These are phyloP conservation scores for Clitocybe nebularis DNA, from an alignment of 1,284 basidiomycete species.

Conservation along the genomic window DNA sequence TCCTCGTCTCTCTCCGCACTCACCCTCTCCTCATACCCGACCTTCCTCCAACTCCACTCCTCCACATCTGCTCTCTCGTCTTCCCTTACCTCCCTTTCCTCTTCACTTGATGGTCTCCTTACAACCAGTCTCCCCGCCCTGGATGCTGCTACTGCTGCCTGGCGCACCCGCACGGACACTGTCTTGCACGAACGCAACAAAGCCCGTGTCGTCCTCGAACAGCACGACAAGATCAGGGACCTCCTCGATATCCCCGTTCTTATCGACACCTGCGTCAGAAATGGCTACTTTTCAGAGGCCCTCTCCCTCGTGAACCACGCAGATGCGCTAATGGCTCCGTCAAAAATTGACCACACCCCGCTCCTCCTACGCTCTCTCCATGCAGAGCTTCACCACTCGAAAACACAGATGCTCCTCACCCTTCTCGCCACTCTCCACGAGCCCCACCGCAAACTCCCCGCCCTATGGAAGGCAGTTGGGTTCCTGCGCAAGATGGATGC, in stretches of 20 bases:
- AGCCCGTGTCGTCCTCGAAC: constrained; percentile 79
- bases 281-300: constrained; percentile 88
- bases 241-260: constrained; percentile 86
- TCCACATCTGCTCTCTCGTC: constrained; percentile 66
- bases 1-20: constrained; percentile 85
- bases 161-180: constrained; percentile 41
- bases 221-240: constrained; percentile 88
- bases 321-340: constrained; percentile 33
- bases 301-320: constrained; percentile 78
- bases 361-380: constrained; percentile 57
- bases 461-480: constrained; percentile 82
- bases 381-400: constrained; percentile 71
- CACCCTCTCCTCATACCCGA: constrained; percentile 84
- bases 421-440: constrained; percentile 80
- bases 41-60: constrained; percentile 79
- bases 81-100: constrained; percentile 61
- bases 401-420: constrained; percentile 71
- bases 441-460: constrained; percentile 79
- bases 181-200: constrained; percentile 59
- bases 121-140: constrained; percentile 66
- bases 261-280: constrained; percentile 88
- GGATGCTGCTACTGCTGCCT: constrained; percentile 64
- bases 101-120: constrained; percentile 66
- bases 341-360: constrained; percentile 30
- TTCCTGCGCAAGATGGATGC: constrained; percentile 77